These are phyloP conservation scores for Petrea volubilis DNA, from an alignment of 257 asterid genomes.

Conservation along the genomic window DNA sequence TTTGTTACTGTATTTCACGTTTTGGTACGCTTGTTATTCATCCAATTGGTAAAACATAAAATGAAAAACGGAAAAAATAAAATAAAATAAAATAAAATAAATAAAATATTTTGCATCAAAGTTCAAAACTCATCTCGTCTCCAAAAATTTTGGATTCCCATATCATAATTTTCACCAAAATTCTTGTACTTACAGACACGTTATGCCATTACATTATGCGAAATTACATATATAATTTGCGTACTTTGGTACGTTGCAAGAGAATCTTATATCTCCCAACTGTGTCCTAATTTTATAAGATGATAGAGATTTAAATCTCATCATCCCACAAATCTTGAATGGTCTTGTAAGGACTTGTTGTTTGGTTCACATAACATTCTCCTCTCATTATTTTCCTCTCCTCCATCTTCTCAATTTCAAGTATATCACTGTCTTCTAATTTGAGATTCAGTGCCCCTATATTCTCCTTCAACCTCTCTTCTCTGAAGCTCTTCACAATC, in stretches of 20 bases:
- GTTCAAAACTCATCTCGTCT: background rate
- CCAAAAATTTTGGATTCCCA: background rate
- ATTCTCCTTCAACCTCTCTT: constrained; percentile 71
- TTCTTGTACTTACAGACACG: background rate
- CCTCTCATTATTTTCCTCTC: constrained; percentile 78
- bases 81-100: too few species aligned
- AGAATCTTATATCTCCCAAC: background rate
- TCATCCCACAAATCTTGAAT: constrained; percentile 81
- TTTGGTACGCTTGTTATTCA: too few species aligned
- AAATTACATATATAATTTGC: background rate
- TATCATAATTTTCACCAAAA: background rate
- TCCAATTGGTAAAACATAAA: too few species aligned
- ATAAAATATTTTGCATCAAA: too few species aligned
- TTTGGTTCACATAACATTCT: constrained; percentile 58
- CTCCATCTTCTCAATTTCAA: constrained; percentile 55
- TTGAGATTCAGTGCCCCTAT: constrained; percentile 50
- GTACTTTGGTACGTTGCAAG: constrained; percentile 6
- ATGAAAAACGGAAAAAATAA: too few species aligned
- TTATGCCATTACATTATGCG: background rate
- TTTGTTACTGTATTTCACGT: too few species aligned
- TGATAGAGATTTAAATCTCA: constrained; percentile 44
- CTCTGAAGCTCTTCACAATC: constrained; percentile 75
- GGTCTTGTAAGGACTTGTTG: constrained; percentile 71
- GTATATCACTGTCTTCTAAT: constrained; percentile 47
- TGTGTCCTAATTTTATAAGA: too few species aligned